phyloP scores from a whole-genome alignment of 352 stramenopile genomes.

The Globisporangium paroecandrum region DNA sequence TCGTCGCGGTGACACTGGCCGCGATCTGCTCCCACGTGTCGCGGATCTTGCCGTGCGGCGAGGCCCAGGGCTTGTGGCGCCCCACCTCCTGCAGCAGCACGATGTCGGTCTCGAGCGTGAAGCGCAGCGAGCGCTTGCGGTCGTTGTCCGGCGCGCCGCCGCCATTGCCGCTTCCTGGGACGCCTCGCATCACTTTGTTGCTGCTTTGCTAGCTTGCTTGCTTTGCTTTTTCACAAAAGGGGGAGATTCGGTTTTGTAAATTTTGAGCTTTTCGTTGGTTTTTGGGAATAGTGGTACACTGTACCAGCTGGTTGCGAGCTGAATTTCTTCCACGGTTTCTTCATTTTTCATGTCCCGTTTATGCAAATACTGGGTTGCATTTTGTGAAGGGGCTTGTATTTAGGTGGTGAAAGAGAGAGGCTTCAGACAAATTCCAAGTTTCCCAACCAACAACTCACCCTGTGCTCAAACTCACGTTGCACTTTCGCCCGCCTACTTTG shows the following conservation, averaged over 20 bases:
- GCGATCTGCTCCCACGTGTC: slow-evolving; percentile 20
- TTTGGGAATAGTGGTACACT: background rate
- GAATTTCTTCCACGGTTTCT: background rate
- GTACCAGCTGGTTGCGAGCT: background rate
- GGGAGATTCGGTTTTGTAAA: slow-evolving; percentile 5
- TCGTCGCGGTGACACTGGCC: slow-evolving; percentile 5
- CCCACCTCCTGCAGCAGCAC: slow-evolving; percentile 16
- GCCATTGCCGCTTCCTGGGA: background rate
- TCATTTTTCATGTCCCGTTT: background rate
- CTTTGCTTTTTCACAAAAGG: background rate
- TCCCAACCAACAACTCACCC: no score
- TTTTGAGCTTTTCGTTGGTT: slow-evolving; percentile 3
- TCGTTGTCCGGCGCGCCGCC: background rate
- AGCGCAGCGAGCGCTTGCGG: slow-evolving; percentile 18
- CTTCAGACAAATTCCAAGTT: no score
- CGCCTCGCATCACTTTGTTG: background rate
- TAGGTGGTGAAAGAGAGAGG: no score
- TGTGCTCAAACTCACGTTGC: no score
- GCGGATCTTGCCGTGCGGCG: slow-evolving; percentile 17
- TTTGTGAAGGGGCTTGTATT: background rate
- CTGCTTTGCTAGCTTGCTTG: background rate
- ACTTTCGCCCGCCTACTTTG: no score
- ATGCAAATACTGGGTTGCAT: background rate
- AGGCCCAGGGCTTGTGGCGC: slow-evolving; percentile 9
- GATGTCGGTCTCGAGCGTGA: slow-evolving; percentile 17